Base-by-base conservation (phyloP, 2,329 filamentous ascomycete species). In the Arachnopeziza araneosa region DNA sequence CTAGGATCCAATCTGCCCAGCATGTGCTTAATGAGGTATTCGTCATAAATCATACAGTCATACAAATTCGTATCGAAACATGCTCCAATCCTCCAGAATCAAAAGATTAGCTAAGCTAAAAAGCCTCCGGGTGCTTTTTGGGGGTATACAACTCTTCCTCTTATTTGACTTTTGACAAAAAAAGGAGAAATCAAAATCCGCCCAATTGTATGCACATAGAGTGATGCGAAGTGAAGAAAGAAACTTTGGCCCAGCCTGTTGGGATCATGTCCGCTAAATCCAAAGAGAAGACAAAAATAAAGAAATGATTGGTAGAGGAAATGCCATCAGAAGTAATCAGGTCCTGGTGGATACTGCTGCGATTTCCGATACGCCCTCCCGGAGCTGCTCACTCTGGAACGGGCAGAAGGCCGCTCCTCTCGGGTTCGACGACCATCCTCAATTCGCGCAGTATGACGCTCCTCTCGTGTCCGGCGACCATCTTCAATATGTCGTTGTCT, bases 1-100 rank as follows among this genome's bases (percentile, higher is more conserved):
- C 49, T 53, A 57, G 55, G 58, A 36, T 57, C 50, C 58, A 60
- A 57, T 58, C 54, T 54, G 55, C 55, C 52, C 56, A 59, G 56
- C 54, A 52, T 52, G 23, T 53, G 21, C 32, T 52, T 48, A 36
- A 58, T 44, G 57, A 65, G 65, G 65, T 67, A 69, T 69, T 64
- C 63, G 52, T 69, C 68, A 65, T 70, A 68, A 67, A 64, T 65
- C 68, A 65, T 68, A 64, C 66, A 65, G 56, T 67, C 67, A 66
- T 70, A 69, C 64, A 69, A 58, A 44, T 44, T 69, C 66, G 60
- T 68, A 69, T 68, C 63, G 59, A 67, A 66, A 70, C 67, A 68
- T 7, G 36, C 36, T 44, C 64, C 52, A 53, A 57, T 57, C 59
- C 54, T 30, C 57, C 50, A 36, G 51, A 57, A 32, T 54, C 57